Evolutionary conservation across 257 asterid species (phyloP).

Genomic region (Orobanche coerulescens): DNA sequence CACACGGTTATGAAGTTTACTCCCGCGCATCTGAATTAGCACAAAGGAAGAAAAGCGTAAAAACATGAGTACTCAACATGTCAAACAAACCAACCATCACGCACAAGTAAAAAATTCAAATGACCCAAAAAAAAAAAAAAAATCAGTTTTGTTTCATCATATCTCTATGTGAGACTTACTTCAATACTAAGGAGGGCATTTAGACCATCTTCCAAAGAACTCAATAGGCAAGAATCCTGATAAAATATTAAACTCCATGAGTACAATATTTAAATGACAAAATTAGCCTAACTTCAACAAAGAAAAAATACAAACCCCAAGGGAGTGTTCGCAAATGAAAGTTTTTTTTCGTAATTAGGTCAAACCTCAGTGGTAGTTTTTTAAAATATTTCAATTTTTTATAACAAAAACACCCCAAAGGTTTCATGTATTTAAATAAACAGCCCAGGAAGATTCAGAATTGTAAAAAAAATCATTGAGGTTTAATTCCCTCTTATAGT

Average conservation of each 20-base stretch:
- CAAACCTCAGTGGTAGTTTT: too few relatives aligned
- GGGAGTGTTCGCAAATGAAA: background rate
- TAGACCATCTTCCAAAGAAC: conserved; percentile 78
- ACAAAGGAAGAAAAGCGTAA: conserved; percentile 11
- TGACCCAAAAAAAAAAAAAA: too few relatives aligned
- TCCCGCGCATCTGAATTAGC: conserved; percentile 74
- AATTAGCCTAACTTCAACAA: background rate
- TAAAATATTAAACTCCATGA: conserved; percentile 9
- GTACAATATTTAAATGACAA: background rate
- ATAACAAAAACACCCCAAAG: too few relatives aligned
- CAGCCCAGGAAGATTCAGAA: too few relatives aligned
- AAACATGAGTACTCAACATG: conserved; percentile 14
- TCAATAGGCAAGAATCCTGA: conserved; percentile 64
- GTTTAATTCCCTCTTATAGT: too few relatives aligned
- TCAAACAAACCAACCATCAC: background rate
- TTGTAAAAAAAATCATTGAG: too few relatives aligned
- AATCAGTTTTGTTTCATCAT: conserved; percentile 3
- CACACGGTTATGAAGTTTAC: conserved; percentile 92
- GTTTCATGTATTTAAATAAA: too few relatives aligned
- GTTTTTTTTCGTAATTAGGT: background rate
- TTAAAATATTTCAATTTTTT: too few relatives aligned
- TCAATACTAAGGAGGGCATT: conserved; percentile 80
- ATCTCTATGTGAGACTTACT: conserved; percentile 40
- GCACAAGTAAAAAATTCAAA: background rate
- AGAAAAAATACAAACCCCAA: background rate